phyloP scores from a whole-genome alignment of 768 basidiomycete genomes.

The Agrocybe chaxingu region DNA sequence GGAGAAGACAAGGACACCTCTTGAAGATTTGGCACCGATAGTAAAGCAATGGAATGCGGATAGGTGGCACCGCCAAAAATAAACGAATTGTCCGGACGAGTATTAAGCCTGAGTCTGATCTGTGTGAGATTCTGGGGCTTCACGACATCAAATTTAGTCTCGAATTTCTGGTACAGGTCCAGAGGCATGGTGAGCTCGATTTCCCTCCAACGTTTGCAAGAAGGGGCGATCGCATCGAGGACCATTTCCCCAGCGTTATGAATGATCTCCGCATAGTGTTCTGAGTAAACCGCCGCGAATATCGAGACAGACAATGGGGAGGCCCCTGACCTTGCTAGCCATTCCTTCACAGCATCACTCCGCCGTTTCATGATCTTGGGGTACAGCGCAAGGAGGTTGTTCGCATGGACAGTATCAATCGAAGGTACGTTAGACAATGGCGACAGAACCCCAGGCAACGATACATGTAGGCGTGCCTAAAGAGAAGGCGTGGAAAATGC shows the following conservation, averaged over 20 bases:
- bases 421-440: no score
- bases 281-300: not conserved
- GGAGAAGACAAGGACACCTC: not conserved
- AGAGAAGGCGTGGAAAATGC: conserved; percentile 17
- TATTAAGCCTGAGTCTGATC: not conserved
- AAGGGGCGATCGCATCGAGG: not conserved
- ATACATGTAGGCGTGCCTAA: conserved; percentile 17
- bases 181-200: conserved; percentile 7
- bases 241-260: not conserved
- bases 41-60: not conserved
- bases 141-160: not conserved
- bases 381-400: no score
- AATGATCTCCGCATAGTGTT: not conserved
- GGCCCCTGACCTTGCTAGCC: conserved; percentile 9
- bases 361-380: not conserved
- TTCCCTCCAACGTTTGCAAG: conserved; percentile 2
- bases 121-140: not conserved
- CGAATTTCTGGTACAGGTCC: conserved; percentile 3
- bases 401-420: no score
- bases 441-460: not conserved
- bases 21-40: not conserved
- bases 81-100: not conserved
- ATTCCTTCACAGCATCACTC: conserved; percentile 2
- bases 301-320: conserved; percentile 11
- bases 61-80: not conserved